Conservation (phyloP, 495 filamentous ascomycete genomes). For the Aspergillus mulundensis region DNA sequence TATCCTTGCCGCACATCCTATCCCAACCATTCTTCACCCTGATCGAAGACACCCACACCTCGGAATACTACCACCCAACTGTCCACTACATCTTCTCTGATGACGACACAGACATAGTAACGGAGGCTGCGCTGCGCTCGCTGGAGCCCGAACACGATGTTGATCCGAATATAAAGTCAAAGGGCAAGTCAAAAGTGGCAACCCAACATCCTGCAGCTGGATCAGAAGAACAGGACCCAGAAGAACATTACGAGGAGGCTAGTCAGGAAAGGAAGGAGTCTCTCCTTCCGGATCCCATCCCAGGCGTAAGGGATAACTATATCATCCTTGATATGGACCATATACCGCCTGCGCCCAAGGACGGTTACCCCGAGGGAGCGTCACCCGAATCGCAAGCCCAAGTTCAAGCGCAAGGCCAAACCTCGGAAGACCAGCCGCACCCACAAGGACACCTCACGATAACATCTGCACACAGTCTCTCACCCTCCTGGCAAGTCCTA, state of each 20-base stretch:
- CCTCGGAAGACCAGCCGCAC: constrained; percentile 17
- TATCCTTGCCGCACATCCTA: constrained; percentile 15
- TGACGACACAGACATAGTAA: constrained; percentile 64
- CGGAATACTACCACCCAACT: constrained; percentile 64
- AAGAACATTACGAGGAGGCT: constrained; percentile 15
- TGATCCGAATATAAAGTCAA: constrained; percentile 12
- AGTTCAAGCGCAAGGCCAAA: constrained; percentile 14
- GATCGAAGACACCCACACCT: constrained; percentile 43
- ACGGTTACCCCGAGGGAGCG: background rate
- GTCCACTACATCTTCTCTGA: constrained; percentile 90
- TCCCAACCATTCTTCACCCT: constrained; percentile 54
- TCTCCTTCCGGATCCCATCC: constrained; percentile 36
- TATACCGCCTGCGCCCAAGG: background rate
- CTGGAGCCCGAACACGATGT: constrained; percentile 33
- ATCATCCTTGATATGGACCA: constrained; percentile 41
- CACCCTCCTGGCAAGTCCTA: constrained; percentile 51
- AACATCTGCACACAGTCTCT: constrained; percentile 46
- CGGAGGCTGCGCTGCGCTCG: constrained; percentile 46
- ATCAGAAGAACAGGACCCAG: constrained; percentile 10
- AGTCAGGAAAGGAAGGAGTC: constrained; percentile 19
- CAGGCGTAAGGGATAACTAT: constrained; percentile 41
- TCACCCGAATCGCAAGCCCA: constrained; percentile 11
- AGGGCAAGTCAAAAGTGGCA: constrained; percentile 17
- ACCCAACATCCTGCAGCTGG: constrained; percentile 2
- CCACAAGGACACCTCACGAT: constrained; percentile 34